Conservation (phyloP, 1,139 yeast species). For the Yamadazyma sp. region DNA sequence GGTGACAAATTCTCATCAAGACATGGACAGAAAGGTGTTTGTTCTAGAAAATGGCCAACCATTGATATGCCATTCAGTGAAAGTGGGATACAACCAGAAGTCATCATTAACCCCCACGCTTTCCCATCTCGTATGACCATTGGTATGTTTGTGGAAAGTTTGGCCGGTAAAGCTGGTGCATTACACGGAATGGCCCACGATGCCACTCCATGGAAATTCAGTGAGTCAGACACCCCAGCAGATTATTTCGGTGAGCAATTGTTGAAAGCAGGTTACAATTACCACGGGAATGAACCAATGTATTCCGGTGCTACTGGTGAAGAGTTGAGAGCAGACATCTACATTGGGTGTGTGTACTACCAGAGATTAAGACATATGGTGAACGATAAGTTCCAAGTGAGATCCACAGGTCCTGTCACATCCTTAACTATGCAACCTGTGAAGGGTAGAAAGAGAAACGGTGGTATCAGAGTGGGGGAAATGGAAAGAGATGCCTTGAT, state of each 20-base stretch:
- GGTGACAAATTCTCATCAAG: slow-evolving; percentile 98
- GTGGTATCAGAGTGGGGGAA: slow-evolving; percentile 99
- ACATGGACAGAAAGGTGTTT: slow-evolving; percentile 99
- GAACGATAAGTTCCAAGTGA: slow-evolving; percentile 97
- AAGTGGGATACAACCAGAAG: slow-evolving; percentile 95
- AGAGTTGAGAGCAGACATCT: slow-evolving; percentile 92
- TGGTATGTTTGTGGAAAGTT: slow-evolving; percentile 98
- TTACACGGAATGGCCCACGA: slow-evolving; percentile 97
- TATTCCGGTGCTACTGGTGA: slow-evolving; percentile 99
- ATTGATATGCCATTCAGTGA: slow-evolving; percentile 97
- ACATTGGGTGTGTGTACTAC: slow-evolving; percentile 94
- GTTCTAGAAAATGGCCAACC: slow-evolving; percentile 97
- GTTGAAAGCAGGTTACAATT: slow-evolving; percentile 84
- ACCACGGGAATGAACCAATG: slow-evolving; percentile 98
- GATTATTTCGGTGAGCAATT: slow-evolving; percentile 96
- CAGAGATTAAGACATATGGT: slow-evolving; percentile 99
- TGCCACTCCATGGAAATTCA: slow-evolving; percentile 94
- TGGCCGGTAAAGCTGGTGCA: slow-evolving; percentile 98
- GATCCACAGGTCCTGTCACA: slow-evolving; percentile 98
- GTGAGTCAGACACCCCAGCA: slow-evolving; percentile 92
- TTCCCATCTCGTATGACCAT: slow-evolving; percentile 99
- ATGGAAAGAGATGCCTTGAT: slow-evolving; percentile 99
- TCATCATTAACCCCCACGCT: slow-evolving; percentile 97
- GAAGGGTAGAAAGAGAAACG: slow-evolving; percentile 97
- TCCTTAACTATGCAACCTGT: slow-evolving; percentile 99